Base-by-base conservation (phyloP, 495 filamentous ascomycete species). In the Pseudotulostoma volvatum region DNA sequence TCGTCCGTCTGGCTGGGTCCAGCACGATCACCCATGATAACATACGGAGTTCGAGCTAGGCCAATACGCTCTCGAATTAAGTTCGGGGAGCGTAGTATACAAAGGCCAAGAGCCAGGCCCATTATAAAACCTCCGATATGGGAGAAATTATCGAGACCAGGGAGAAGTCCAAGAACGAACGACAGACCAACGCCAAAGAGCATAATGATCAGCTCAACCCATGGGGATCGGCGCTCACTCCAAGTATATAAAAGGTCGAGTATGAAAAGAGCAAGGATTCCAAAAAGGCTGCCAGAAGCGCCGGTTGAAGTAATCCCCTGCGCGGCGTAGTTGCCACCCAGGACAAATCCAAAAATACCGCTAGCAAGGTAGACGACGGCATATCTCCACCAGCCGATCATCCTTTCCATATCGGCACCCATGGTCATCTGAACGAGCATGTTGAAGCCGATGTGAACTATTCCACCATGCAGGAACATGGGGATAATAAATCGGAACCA, bases 51-150 rank as follows among this genome's bases (percentile, higher is more conserved):
- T 18, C 75, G 69, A 4, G 63, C 57, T 15, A 64, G 54, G 17
- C 79, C 77, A 23, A 88, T 90, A 18, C 79, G 76, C 21, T 77
- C 67, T 1, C 85, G 74, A 9, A 97, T 70, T 2, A 73, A 63
- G 42, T 81, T 79, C 0, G 90, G 90, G 4, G 90, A 94, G 46
- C 81, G 84, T 48, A 96, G 67, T 32, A 97, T 59, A 45, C 78
- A 85, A 23, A 96, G 63, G 3, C 90, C 90, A 17, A 95, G 70
- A 3, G 78, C 79, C 11, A 97, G 59, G 0, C 90, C 90, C 77
- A 93, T 90, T 36, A 93, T 59, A 52, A 97, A 95, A 7, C 90
- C 90, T 23, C 90, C 90, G 42, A 97, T 93, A 49, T 97, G 90
- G 17, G 81, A 78, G 61, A 97, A 97, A 57, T 97, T 97, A 63